phyloP scores from a whole-genome alignment of 495 filamentous ascomycete species.

The Cetradonia linearis region DNA sequence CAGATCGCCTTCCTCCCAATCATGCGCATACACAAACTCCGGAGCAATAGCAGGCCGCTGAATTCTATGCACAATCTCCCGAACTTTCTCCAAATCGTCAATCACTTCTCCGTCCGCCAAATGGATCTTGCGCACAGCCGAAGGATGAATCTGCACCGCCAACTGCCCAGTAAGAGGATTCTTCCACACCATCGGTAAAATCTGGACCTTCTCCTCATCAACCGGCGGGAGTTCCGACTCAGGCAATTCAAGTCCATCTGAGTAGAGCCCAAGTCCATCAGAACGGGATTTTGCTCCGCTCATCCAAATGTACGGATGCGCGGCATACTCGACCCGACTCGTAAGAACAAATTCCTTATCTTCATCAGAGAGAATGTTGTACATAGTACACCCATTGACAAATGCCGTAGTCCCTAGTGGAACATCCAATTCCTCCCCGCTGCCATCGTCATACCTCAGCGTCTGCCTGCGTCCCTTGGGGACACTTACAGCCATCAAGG shows the following conservation, averaged over 20 bases:
- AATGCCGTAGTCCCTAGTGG: constrained; percentile 70
- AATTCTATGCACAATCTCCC: constrained; percentile 54
- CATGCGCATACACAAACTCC: constrained; percentile 56
- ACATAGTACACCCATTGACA: constrained; percentile 56
- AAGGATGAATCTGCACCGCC: constrained; percentile 62
- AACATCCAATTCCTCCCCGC: constrained; percentile 54
- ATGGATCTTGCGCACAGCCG: constrained; percentile 55
- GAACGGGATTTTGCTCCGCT: constrained; percentile 49
- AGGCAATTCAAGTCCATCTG: constrained; percentile 48
- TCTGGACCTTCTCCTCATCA: constrained; percentile 53
- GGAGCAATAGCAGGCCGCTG: constrained; percentile 65
- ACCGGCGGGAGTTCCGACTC: constrained; percentile 49
- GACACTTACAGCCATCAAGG: constrained; percentile 56
- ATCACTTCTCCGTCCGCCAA: constrained; percentile 51
- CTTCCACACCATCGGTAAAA: constrained; percentile 62
- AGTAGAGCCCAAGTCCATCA: constrained; percentile 56
- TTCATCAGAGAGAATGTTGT: constrained; percentile 46
- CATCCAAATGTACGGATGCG: constrained; percentile 76
- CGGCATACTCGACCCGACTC: constrained; percentile 60
- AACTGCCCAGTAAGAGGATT: constrained; percentile 57
- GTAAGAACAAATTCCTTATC: constrained; percentile 56
- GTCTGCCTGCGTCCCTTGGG: constrained; percentile 53
- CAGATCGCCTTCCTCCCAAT: constrained; percentile 64
- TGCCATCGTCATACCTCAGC: constrained; percentile 61
- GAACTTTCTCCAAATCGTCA: constrained; percentile 53